Percentiles rank a stretch among this genome's conserved stretches.
phyloP scores from a whole-genome alignment of 768 basidiomycete genomes.

The Clavaria fumosa region DNA sequence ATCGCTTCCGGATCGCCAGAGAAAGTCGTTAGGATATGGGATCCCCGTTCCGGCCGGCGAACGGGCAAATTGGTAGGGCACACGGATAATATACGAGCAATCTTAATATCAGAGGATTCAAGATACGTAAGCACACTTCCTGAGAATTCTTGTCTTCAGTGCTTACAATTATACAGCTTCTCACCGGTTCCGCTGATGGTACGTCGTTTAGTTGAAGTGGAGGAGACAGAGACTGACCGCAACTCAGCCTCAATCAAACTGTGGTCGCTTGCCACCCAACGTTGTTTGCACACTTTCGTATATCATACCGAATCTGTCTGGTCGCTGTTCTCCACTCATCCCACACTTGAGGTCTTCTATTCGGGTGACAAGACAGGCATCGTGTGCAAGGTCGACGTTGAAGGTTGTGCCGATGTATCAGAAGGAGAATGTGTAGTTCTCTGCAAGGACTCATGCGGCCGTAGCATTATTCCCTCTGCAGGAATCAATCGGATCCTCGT shows the following conservation, averaged over 20 bases:
- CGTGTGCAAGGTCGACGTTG: slow-evolving; percentile 84
- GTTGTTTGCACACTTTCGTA: slow-evolving; percentile 90
- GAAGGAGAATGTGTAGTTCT: slow-evolving; percentile 85
- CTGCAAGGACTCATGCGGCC: slow-evolving; percentile 45
- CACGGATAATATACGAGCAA: slow-evolving; percentile 89
- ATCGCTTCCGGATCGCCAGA: slow-evolving; percentile 89
- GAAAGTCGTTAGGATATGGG: slow-evolving; percentile 83
- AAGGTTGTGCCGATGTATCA: slow-evolving; percentile 60
- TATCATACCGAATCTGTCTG: slow-evolving; percentile 92
- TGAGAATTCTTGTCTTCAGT: slow-evolving; percentile 8
- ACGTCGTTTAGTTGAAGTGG: slow-evolving; percentile 13
- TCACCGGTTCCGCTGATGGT: slow-evolving; percentile 76
- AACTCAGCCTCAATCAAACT: slow-evolving; percentile 65
- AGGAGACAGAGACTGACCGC: slow-evolving; percentile 13
- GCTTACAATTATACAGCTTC: slow-evolving; percentile 28
- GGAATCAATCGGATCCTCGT: slow-evolving; percentile 71
- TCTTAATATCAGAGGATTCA: slow-evolving; percentile 80
- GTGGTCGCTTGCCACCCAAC: slow-evolving; percentile 83
- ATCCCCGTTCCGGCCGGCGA: slow-evolving; percentile 72
- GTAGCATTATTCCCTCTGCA: slow-evolving; percentile 22
- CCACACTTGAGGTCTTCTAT: slow-evolving; percentile 77
- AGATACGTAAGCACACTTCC: slow-evolving; percentile 51
- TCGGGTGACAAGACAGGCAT: slow-evolving; percentile 88
- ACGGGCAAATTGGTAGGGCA: slow-evolving; percentile 79
- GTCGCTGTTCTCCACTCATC: slow-evolving; percentile 81